A percentile compares a stretch with the other conserved stretches of the same genome.
Evolutionary conservation across 2,329 filamentous ascomycete genomes (phyloP).

Genomic region (Stylonectria norvegica): DNA sequence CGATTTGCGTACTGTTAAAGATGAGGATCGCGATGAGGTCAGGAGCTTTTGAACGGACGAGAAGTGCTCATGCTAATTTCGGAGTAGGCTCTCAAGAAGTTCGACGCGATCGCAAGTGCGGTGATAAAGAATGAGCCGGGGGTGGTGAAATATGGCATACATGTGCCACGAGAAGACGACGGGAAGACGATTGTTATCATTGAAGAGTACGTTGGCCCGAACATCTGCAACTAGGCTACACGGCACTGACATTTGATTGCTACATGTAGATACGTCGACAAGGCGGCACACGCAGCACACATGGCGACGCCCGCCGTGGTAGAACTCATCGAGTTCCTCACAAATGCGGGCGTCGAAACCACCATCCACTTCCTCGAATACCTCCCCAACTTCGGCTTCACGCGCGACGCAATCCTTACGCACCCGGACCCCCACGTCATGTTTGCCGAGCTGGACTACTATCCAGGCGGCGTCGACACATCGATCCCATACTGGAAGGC

Average conservation of each 20-base stretch:
- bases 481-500: constrained; percentile 27
- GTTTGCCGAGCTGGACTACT: constrained; percentile 26
- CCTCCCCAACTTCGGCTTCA: constrained; percentile 19
- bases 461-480: constrained; percentile 18
- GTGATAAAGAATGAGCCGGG: constrained; percentile 5
- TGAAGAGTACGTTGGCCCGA: constrained; percentile 20
- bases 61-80: background rate
- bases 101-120: constrained; percentile 1
- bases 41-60: background rate
- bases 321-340: constrained; percentile 22
- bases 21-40: constrained; percentile 7
- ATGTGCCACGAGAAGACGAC: constrained; percentile 26
- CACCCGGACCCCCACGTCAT: constrained; percentile 24
- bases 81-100: constrained; percentile 4
- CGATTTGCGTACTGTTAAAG: constrained; percentile 4
- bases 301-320: constrained; percentile 19
- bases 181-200: constrained; percentile 24
- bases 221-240: background rate
- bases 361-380: constrained; percentile 20
- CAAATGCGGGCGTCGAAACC: constrained; percentile 7
- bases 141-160: constrained; percentile 21
- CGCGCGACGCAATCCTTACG: constrained; percentile 4
- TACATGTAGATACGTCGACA: constrained; percentile 20
- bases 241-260: background rate
- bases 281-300: constrained; percentile 25